Conservation (phyloP, 2,329 filamentous ascomycete genomes). For the Magnaporthiopsis poae region DNA sequence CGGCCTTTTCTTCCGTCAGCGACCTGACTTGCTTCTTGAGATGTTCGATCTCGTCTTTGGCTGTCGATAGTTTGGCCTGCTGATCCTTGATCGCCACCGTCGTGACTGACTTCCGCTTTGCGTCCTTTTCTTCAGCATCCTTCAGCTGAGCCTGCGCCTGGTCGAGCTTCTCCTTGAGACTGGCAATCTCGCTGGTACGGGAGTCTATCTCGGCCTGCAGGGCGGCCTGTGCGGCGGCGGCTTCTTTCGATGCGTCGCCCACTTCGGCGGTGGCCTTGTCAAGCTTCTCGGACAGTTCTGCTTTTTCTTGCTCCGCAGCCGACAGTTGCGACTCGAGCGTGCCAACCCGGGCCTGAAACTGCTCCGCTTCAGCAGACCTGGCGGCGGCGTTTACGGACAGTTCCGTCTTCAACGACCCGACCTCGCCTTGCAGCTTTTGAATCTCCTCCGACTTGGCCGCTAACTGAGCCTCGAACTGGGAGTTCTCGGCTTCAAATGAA, state of each 20-base stretch:
- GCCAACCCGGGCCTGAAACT: background rate
- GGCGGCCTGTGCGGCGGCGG: constrained; percentile 29
- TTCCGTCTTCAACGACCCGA: constrained; percentile 59
- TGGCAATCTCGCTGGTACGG: constrained; percentile 37
- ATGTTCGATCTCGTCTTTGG: constrained; percentile 27
- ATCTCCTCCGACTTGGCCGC: constrained; percentile 62
- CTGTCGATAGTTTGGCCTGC: constrained; percentile 19
- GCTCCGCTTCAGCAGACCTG: background rate
- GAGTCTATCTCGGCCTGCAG: constrained; percentile 41
- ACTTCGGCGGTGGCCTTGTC: constrained; percentile 60
- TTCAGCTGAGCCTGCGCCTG: constrained; percentile 34
- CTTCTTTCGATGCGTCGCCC: constrained; percentile 32
- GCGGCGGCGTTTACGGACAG: constrained; percentile 37
- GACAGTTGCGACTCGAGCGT: constrained; percentile 34
- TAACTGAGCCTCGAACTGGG: constrained; percentile 67
- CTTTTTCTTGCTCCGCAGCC: constrained; percentile 56
- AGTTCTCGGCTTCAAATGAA: constrained; percentile 81
- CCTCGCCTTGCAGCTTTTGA: constrained; percentile 57
- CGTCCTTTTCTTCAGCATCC: constrained; percentile 29
- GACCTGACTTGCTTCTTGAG: constrained; percentile 27
- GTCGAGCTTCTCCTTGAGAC: constrained; percentile 39
- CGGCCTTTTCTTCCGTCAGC: constrained; percentile 8
- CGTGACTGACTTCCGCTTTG: constrained; percentile 19
- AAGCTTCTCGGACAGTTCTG: constrained; percentile 55
- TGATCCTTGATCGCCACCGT: constrained; percentile 14